phyloP scores from a whole-genome alignment of 768 basidiomycete species.

The Boletus insuetus region DNA sequence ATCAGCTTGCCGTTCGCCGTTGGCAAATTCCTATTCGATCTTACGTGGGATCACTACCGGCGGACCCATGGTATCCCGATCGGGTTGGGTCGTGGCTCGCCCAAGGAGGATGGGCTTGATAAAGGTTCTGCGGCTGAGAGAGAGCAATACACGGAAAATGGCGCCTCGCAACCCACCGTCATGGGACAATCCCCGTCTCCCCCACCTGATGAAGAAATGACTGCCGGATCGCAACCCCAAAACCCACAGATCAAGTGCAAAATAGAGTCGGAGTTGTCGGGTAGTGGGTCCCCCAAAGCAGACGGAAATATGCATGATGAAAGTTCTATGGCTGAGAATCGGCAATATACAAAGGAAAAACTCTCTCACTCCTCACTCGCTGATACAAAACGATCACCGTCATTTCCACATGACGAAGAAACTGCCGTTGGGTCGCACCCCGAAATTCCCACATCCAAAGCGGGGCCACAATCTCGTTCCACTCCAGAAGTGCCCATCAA shows the following conservation, averaged over 20 bases:
- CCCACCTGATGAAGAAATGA: background rate
- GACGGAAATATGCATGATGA: background rate
- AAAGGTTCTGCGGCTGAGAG: background rate
- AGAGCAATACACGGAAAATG: background rate
- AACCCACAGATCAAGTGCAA: background rate
- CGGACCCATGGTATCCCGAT: slow-evolving; percentile 25
- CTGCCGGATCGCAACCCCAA: background rate
- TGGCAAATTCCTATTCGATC: slow-evolving; percentile 69
- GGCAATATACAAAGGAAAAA: background rate
- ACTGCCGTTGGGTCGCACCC: background rate
- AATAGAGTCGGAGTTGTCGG: too few species aligned
- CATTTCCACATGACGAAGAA: background rate
- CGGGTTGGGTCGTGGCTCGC: slow-evolving; percentile 1
- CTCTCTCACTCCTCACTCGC: background rate
- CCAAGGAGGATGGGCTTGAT: background rate
- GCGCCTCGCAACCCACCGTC: background rate
- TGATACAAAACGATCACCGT: background rate
- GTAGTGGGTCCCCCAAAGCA: background rate
- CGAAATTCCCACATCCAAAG: background rate
- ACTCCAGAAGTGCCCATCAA: background rate
- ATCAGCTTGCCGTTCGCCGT: slow-evolving; percentile 81
- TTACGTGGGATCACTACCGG: slow-evolving; percentile 55
- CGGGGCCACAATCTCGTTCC: background rate
- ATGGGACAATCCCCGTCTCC: background rate
- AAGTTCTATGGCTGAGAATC: background rate